Evolutionary conservation across 768 basidiomycete species (phyloP).

Genomic region (Cystofilobasidium bisporidii): DNA sequence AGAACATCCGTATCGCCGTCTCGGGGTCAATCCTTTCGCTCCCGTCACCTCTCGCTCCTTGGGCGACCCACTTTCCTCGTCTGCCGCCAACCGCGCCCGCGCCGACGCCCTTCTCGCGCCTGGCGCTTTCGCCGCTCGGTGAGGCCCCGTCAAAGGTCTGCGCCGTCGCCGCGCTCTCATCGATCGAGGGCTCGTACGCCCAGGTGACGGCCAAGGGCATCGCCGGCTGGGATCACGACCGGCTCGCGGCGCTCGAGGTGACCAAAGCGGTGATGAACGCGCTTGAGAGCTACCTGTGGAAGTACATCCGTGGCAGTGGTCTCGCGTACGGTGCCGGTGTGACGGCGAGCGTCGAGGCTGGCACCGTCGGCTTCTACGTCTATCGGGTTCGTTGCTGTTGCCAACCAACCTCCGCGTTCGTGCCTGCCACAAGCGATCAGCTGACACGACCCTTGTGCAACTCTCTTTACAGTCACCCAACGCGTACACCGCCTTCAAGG

Average conservation of each 20-base stretch:
- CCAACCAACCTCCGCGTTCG: neutral
- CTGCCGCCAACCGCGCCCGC: conserved; percentile 51
- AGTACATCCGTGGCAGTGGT: conserved; percentile 85
- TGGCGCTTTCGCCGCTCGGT: conserved; percentile 68
- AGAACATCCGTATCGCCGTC: conserved; percentile 76
- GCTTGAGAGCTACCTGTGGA: conserved; percentile 50
- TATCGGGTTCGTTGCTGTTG: conserved; percentile 47
- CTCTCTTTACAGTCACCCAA: conserved; percentile 58
- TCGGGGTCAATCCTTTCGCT: conserved; percentile 72
- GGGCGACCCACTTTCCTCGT: conserved; percentile 60
- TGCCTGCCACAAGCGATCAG: neutral
- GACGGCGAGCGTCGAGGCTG: conserved; percentile 64
- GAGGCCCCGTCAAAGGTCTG: conserved; percentile 62
- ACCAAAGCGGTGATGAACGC: conserved; percentile 81
- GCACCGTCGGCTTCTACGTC: conserved; percentile 62
- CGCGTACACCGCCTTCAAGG: conserved; percentile 65
- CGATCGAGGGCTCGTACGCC: conserved; percentile 86
- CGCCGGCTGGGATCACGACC: conserved; percentile 66
- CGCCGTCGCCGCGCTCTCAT: conserved; percentile 75
- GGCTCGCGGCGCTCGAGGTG: conserved; percentile 75
- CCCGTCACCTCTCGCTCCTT: conserved; percentile 59
- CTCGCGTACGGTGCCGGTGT: conserved; percentile 86
- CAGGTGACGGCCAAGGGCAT: conserved; percentile 69
- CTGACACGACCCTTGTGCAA: neutral
- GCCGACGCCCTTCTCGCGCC: conserved; percentile 57